These are phyloP conservation scores for Kwoniella botswanensis DNA, from an alignment of 768 basidiomycete genomes.

Conservation along the genomic window DNA sequence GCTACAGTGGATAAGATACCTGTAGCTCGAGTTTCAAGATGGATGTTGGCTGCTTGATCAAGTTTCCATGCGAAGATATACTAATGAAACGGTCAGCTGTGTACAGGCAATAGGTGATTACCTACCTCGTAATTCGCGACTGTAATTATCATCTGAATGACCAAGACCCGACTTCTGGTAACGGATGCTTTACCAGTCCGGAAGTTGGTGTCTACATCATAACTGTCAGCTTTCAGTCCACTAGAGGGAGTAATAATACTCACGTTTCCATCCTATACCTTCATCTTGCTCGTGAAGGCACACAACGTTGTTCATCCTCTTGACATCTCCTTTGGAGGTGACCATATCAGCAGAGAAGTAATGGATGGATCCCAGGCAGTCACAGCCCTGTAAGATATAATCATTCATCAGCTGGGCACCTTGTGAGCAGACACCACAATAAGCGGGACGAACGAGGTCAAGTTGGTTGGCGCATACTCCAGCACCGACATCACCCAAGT, in stretches of 20 bases:
- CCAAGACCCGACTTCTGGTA: conserved; percentile 39
- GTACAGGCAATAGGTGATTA: neutral
- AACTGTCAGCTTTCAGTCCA: neutral
- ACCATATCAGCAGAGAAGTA: neutral
- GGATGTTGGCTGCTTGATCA: conserved; percentile 45
- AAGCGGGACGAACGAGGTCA: conserved; percentile 6
- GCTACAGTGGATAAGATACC: conserved; percentile 46
- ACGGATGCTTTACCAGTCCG: conserved; percentile 41
- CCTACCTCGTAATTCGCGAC: conserved; percentile 46
- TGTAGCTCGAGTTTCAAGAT: conserved; percentile 52
- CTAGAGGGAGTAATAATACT: neutral
- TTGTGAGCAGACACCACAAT: too few species aligned
- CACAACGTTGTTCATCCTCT: conserved; percentile 38
- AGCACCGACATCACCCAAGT: conserved; percentile 44
- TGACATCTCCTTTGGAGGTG: conserved; percentile 24
- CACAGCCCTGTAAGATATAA: conserved; percentile 29
- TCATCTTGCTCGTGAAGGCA: conserved; percentile 56
- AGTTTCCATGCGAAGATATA: conserved; percentile 36
- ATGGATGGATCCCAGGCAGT: conserved; percentile 40
- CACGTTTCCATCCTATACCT: conserved; percentile 52
- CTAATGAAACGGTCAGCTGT: neutral
- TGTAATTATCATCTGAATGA: conserved; percentile 45
- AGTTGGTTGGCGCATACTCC: conserved; percentile 41
- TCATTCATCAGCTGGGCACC: too few species aligned
- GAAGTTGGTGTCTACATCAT: conserved; percentile 39